Evolutionary conservation across 2,329 filamentous ascomycete genomes (phyloP).

Genomic region (Gaeumannomyces tritici): DNA sequence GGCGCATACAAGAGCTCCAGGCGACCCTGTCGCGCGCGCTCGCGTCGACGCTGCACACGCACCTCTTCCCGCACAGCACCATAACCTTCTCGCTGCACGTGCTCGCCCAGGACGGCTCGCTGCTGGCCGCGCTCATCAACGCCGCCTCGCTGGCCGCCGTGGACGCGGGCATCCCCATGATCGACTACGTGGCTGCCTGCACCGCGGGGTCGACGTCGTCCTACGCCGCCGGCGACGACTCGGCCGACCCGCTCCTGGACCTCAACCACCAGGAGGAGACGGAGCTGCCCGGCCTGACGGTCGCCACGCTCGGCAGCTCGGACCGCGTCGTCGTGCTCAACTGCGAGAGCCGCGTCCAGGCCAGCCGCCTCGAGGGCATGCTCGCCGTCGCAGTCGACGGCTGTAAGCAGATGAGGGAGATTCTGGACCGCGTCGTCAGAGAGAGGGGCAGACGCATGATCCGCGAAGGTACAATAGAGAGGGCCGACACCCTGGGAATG

Average conservation of each 20-base stretch:
- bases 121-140: slow-evolving; percentile 85
- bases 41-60: slow-evolving; percentile 67
- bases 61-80: slow-evolving; percentile 80
- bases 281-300: slow-evolving; percentile 80
- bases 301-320: slow-evolving; percentile 65
- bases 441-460: slow-evolving; percentile 59
- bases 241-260: slow-evolving; percentile 69
- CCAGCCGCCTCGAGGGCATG: slow-evolving; percentile 79
- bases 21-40: slow-evolving; percentile 72
- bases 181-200: slow-evolving; percentile 80
- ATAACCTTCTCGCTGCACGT: slow-evolving; percentile 81
- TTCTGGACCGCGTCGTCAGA: slow-evolving; percentile 73
- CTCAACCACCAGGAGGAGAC: slow-evolving; percentile 72
- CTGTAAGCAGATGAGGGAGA: slow-evolving; percentile 73
- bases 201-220: slow-evolving; percentile 73
- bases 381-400: slow-evolving; percentile 85
- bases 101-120: slow-evolving; percentile 79
- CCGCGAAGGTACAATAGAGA: slow-evolving; percentile 40
- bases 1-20: slow-evolving; percentile 72
- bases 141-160: slow-evolving; percentile 85
- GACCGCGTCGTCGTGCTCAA: slow-evolving; percentile 72
- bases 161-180: slow-evolving; percentile 93
- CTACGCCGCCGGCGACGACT: slow-evolving; percentile 54
- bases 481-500: slow-evolving; percentile 37
- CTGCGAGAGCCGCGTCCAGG: slow-evolving; percentile 83